Evolutionary conservation across 2,329 filamentous ascomycete species (phyloP), one percentile per base, ranked within the genome.

Genomic region (Ceratocystis colombiana): DNA sequence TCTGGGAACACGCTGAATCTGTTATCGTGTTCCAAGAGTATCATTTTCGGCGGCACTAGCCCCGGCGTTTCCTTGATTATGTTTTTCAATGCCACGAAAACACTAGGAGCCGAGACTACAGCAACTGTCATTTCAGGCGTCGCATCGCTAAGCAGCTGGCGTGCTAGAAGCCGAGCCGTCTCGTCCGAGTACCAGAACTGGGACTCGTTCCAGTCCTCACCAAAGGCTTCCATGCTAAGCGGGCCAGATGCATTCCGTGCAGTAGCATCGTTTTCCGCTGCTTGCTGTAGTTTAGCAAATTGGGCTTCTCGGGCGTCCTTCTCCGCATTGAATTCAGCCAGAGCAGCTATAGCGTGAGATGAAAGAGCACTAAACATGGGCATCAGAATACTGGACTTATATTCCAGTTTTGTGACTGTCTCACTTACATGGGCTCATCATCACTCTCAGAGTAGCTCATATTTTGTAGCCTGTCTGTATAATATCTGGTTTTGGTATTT

Each of bases 161-260:
- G 77, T 1, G 88, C 89, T 22, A 89, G 75, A 4, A 79, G 72
- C 1, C 74, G 79, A 0, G 89, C 89, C 28, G 88, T 92, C 69
- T 86, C 82, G 64, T 91, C 85, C 7, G 84, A 84, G 73, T 90
- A 90, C 89, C 89, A 94, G 72, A 94, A 94, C 75, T 93, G 89
- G 69, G 84, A 88, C 72, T 87, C 83, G 72, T 92, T 89, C 89
- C 89, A 94, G 74, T 93, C 87, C 75, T 93, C 89, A 1, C 80
- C 79, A 71, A 93, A 94, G 1, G 82, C 78, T 37, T 88, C 84
- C 83, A 93, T 93, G 17, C 77, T 78, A 65, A 82, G 69, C 48
- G 74, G 73, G 20, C 20, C 55, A 33, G 17, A 17, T 6, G 46
- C 59, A 3, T 62, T 67, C 7, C 50, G 69, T 5, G 69, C 70